These are phyloP conservation scores for Wilhelminamyces savonicus DNA, from an alignment of 805 yeast species.

Conservation along the genomic window DNA sequence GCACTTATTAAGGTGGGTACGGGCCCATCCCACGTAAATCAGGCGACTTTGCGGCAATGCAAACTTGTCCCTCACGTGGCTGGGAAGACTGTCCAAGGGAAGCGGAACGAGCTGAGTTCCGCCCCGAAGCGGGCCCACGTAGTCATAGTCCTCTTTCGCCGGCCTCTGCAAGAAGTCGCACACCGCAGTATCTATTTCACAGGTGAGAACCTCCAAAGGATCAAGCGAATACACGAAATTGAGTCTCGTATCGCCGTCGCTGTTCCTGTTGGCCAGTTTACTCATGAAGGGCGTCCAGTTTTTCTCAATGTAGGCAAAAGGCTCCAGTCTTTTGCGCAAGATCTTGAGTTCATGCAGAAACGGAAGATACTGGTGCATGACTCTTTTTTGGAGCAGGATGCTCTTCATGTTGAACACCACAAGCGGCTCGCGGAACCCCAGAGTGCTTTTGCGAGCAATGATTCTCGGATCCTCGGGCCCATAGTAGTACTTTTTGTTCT, in stretches of 20 bases:
- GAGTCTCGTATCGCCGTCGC: conserved; percentile 3
- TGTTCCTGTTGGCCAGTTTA: not conserved
- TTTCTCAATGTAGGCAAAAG: conserved; percentile 12
- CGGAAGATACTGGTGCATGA: conserved; percentile 7
- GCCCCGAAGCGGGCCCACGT: conserved; percentile 23
- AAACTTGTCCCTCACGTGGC: conserved; percentile 4
- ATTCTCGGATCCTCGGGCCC: conserved; percentile 14
- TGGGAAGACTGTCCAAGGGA: conserved; percentile 11
- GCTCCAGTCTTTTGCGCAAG: conserved; percentile 8
- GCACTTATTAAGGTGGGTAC: conserved; percentile 16
- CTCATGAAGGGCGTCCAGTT: conserved; percentile 23
- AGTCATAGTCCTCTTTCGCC: conserved; percentile 7
- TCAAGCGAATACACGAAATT: conserved; percentile 20
- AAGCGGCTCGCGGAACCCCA: conserved; percentile 10
- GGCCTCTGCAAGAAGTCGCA: conserved; percentile 21
- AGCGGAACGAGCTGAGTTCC: conserved; percentile 20
- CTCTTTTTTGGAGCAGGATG: conserved; percentile 2
- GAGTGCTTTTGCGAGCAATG: conserved; percentile 4
- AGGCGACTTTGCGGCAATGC: conserved; percentile 14
- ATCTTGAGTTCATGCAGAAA: conserved; percentile 8
- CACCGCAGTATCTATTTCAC: conserved; percentile 19
- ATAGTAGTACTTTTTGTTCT: conserved; percentile 5
- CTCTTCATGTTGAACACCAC: conserved; percentile 8
- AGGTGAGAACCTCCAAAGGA: conserved; percentile 22
- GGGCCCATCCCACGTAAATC: conserved; percentile 16